phyloP scores from a whole-genome alignment of 2,329 filamentous ascomycete species.

The Pseudofabraea citricarpa region DNA sequence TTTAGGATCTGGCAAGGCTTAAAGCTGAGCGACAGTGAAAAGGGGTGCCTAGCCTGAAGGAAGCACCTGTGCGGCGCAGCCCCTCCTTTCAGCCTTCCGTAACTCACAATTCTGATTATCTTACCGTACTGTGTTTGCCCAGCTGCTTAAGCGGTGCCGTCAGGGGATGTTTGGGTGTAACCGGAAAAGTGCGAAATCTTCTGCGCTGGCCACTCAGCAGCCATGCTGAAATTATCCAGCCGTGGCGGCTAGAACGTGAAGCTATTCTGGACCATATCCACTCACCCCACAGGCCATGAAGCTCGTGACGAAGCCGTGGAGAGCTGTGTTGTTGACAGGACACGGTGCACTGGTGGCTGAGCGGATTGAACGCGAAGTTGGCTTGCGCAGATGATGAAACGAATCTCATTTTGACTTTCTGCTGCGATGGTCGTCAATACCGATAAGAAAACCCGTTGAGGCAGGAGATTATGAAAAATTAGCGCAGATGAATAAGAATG shows the following conservation, averaged over 20 bases:
- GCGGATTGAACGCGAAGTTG: not conserved
- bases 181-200: too few species aligned
- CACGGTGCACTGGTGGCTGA: not conserved
- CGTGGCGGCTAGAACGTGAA: too few species aligned
- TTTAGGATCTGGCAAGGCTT: conserved; percentile 1
- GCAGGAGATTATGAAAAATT: not conserved
- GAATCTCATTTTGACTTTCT: not conserved
- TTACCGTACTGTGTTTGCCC: too few species aligned
- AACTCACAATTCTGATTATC: too few species aligned
- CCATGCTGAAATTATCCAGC: too few species aligned
- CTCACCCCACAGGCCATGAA: not conserved
- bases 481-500: not conserved
- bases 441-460: not conserved
- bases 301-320: not conserved
- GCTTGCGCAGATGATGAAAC: not conserved
- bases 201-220: too few species aligned
- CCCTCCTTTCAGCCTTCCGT: not conserved
- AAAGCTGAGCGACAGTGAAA: not conserved
- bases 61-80: not conserved
- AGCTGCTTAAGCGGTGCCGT: not conserved
- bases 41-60: not conserved
- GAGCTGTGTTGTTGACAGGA: not conserved
- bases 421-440: not conserved
- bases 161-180: too few species aligned
- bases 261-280: too few species aligned